A percentile compares a stretch with the other conserved stretches of the same genome.
Evolutionary conservation across 2,329 filamentous ascomycete species (phyloP).

Genomic region (Talaromyces albobiverticillius): DNA sequence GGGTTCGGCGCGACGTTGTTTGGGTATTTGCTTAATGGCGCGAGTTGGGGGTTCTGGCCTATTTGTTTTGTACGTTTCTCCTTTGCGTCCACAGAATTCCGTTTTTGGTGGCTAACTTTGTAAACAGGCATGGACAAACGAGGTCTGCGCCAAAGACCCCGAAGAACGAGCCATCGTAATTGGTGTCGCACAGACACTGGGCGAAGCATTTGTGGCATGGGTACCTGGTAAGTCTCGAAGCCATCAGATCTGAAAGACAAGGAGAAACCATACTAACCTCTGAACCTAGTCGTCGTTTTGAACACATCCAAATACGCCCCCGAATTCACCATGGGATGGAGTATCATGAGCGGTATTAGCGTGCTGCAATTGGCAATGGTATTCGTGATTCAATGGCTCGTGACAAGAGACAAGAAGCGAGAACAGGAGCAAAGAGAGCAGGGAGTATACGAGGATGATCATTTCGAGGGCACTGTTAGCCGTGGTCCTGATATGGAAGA

Average conservation of each 20-base stretch:
- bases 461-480: not conserved
- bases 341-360: conserved; percentile 18
- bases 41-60: conserved; percentile 21
- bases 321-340: conserved; percentile 19
- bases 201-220: conserved; percentile 22
- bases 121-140: conserved; percentile 17
- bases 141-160: conserved; percentile 22
- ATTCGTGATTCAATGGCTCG: conserved; percentile 18
- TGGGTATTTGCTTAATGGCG: conserved; percentile 21
- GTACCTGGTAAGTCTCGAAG: conserved; percentile 14
- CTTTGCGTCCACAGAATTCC: not conserved
- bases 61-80: conserved; percentile 16
- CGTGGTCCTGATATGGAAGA: not conserved
- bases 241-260: not conserved
- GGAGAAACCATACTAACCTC: too few species aligned
- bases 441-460: not conserved
- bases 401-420: conserved; percentile 13
- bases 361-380: conserved; percentile 19
- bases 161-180: conserved; percentile 23
- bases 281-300: conserved; percentile 16
- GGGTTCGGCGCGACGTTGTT: conserved; percentile 21
- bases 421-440: not conserved
- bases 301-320: conserved; percentile 21
- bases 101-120: not conserved
- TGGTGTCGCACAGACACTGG: conserved; percentile 19